Evolutionary conservation across 129 eudicot species (phyloP).

Genomic region (Logfia minima): DNA sequence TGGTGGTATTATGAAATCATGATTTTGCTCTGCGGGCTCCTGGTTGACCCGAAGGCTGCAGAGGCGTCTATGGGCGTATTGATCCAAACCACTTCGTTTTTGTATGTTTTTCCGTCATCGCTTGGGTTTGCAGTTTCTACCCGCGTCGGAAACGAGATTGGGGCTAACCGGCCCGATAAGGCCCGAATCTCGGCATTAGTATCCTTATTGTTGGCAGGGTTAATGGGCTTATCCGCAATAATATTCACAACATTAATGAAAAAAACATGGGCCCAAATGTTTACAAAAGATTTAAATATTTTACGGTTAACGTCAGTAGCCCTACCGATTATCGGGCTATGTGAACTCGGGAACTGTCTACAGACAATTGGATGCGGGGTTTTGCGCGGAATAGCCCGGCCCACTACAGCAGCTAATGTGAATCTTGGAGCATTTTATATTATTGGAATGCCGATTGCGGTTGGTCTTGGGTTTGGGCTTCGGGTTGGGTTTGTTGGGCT

Average conservation of each 20-base stretch:
- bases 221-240: conserved; percentile 49
- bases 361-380: conserved; percentile 64
- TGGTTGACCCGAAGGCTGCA: conserved; percentile 47
- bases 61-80: conserved; percentile 61
- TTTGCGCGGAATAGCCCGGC: conserved; percentile 52
- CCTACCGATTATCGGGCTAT: conserved; percentile 53
- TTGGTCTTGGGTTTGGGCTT: conserved; percentile 22
- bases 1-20: conserved; percentile 76
- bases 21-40: conserved; percentile 51
- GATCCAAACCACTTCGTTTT: conserved; percentile 54
- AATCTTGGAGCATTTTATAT: conserved; percentile 56
- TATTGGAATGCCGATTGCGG: conserved; percentile 49
- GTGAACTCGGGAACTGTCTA: conserved; percentile 67
- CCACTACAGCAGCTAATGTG: conserved; percentile 47
- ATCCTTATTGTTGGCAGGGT: conserved; percentile 29
- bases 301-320: conserved; percentile 42
- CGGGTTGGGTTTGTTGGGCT: conserved; percentile 56
- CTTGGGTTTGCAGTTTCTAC: conserved; percentile 50
- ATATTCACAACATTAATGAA: conserved; percentile 33
- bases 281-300: conserved; percentile 40
- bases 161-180: conserved; percentile 44
- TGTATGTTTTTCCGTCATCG: conserved; percentile 49
- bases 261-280: conserved; percentile 44
- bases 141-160: conserved; percentile 64
- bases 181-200: conserved; percentile 42